Evolutionary conservation across 768 basidiomycete genomes (phyloP), one percentile per base, ranked within the genome.

Genomic region (Steccherinum ochraceum): DNA sequence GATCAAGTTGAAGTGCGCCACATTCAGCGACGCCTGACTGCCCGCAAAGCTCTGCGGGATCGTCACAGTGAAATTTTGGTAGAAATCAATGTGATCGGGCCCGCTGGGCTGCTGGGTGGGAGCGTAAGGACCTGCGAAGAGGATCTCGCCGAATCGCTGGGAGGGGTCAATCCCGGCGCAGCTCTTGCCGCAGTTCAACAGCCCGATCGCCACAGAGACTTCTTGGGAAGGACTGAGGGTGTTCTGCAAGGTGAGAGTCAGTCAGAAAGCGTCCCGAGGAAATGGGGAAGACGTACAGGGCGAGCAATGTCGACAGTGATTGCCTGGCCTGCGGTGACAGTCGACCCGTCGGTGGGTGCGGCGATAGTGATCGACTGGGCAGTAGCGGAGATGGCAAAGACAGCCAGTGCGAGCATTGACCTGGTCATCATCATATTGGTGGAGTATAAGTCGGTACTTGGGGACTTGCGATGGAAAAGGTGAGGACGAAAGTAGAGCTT

Each of bases 311-410:
- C 59, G 40, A 70, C 69, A 16, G 61, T 68, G 44, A 72, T 49
- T 24, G 59, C 56, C 23, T 44, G 40, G 1, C 67, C 67, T 11
- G 66, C 50, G 1, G 45, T 54, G 39, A 71, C 50, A 10, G 45
- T 48, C 12, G 51, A 30, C n/a, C 57, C 58, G 3, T 56, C 51
- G 2, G 49, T 40, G 2, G 69, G 70, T 2, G 54, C 49, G 3
- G 58, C 69, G 20, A 72, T 70, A 19, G 35, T n/a, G 45, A 69
- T 62, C 12, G 44, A 49, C 58, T 72, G 70, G 18, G 60, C 66
- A 45, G 58, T 43, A 21, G 58, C 59, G 42, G 54, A 23, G 24
- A 51, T 50, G 12, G 54, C 46, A 51, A 60, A 54, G 24, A 52
- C 51, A 19, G 62, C 51, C 40, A 64, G 25, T 19, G 50, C 50